Conservation (phyloP, 1,139 yeast genomes). For the Debaryomyces nepalensis region DNA sequence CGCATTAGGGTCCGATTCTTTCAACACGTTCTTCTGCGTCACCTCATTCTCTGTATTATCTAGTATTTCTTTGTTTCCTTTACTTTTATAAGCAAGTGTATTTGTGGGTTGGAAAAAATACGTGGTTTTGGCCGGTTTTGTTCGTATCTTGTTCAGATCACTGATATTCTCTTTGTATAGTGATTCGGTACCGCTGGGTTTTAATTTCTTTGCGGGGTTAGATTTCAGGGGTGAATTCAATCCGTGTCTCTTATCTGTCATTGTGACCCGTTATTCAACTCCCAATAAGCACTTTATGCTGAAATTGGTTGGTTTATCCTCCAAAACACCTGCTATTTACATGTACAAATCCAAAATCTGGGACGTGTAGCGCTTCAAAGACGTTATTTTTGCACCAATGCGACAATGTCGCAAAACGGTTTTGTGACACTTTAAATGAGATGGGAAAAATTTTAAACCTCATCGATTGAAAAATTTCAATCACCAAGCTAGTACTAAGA, state of each 20-base stretch:
- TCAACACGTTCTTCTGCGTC: neutral
- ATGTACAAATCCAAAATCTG: slow-evolving; percentile 10
- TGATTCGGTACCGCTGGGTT: neutral
- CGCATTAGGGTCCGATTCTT: slow-evolving; percentile 7
- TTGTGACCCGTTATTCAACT: neutral
- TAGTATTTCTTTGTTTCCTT: neutral
- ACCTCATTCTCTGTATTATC: neutral
- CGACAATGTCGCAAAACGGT: slow-evolving; percentile 7
- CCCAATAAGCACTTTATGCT: neutral
- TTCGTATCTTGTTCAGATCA: slow-evolving; percentile 12
- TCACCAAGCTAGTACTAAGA: slow-evolving; percentile 1
- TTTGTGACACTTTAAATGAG: slow-evolving; percentile 4
- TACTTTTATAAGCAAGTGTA: slow-evolving; percentile 22
- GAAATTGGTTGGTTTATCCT: neutral
- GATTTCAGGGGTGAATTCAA: neutral
- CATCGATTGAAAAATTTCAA: slow-evolving; percentile 26
- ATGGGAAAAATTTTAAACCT: slow-evolving; percentile 25
- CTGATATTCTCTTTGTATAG: slow-evolving; percentile 6
- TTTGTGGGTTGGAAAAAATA: slow-evolving; percentile 46
- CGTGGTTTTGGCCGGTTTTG: slow-evolving; percentile 33
- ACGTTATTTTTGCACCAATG: slow-evolving; percentile 10
- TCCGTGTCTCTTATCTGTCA: slow-evolving; percentile 8
- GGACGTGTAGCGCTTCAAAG: slow-evolving; percentile 14
- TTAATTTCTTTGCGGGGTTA: neutral
- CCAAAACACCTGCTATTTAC: slow-evolving; percentile 1